Base-by-base conservation (phyloP, 2,329 filamentous ascomycete species). In the Huntiella savannae region DNA sequence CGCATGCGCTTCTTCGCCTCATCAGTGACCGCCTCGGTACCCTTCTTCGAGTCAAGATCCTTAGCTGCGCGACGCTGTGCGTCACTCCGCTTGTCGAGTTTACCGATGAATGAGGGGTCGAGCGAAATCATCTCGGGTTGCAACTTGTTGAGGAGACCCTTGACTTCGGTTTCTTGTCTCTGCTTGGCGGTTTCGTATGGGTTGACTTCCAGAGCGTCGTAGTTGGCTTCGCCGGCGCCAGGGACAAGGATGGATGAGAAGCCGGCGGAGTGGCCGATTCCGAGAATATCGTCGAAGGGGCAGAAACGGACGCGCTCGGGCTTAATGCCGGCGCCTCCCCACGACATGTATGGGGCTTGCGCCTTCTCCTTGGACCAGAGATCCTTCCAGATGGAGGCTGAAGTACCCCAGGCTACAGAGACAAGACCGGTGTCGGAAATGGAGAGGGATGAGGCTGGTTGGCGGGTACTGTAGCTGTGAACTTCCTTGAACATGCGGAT, bases 91-190 rank as follows among this genome's bases (percentile, higher is more conserved):
- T 86, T 67, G 59, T 98, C 87, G 32, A 98, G 69, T 54, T 78
- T 84, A 47, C 91, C 91, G 55, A 98, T 76, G 58, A 86, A 92
- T 61, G 91, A 82, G 54, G 91, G 88, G 58, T 98, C 80, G 16
- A 98, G 68, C 1, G 85, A 83, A 52, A 98, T 98, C 85, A 96
- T 98, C 58, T 94, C 88, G 3, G 91, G 88, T 56, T 87, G 77
- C 41, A 98, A 70, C 67, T 98, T 98, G 69, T 92, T 93, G 55
- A 98, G 75, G 52, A 98, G 70, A 10, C 74, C 70, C 66, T 82
- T 85, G 60, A 98, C 86, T 62, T 98, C 91, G 43, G 73, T 72
- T 63, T 98, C 91, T 62, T 92, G 87, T 56, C 91, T 76, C 65
- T 96, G 87, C 64, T 91, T 92, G 56, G 69, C 72, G 45, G 81